phyloP scores from a whole-genome alignment of 2,329 filamentous ascomycete species.

The Alternaria conjuncta region DNA sequence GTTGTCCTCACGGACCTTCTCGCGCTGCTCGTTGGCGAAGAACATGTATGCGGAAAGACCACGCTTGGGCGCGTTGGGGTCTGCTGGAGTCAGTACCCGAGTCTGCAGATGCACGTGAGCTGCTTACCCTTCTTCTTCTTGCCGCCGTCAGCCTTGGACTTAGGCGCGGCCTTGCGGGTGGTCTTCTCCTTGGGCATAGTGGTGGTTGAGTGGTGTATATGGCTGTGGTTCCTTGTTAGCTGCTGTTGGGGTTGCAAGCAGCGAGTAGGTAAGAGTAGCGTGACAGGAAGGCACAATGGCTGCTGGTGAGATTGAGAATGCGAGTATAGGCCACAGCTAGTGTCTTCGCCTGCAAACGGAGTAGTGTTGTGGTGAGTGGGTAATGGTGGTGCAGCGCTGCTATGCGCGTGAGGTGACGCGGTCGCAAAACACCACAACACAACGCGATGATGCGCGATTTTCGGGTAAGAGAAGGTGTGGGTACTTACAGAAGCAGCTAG shows the following conservation, averaged over 20 bases:
- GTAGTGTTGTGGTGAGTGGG: constrained; percentile 24
- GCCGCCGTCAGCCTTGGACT: constrained; percentile 59
- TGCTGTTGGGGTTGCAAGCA: constrained; percentile 6
- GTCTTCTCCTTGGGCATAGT: constrained; percentile 74
- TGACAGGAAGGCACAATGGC: neutral
- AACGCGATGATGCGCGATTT: constrained; percentile 38
- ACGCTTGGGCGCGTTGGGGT: constrained; percentile 98
- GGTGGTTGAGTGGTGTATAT: constrained; percentile 25
- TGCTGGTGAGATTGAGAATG: neutral
- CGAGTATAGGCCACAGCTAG: constrained; percentile 5
- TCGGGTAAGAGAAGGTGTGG: constrained; percentile 25
- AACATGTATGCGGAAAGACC: constrained; percentile 99
- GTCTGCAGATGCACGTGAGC: constrained; percentile 17
- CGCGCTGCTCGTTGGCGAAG: constrained; percentile 99
- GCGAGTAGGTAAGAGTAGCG: constrained; percentile 1
- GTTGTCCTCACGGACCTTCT: constrained; percentile 98
- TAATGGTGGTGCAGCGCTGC: constrained; percentile 22
- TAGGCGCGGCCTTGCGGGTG: constrained; percentile 59
- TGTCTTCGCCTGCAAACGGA: constrained; percentile 8
- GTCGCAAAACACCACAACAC: constrained; percentile 42
- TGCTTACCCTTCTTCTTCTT: constrained; percentile 75
- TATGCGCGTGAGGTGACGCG: constrained; percentile 32
- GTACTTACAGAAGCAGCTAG: constrained; percentile 37
- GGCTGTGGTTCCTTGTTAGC: constrained; percentile 19
- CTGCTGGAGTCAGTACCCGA: constrained; percentile 55